Percentiles rank a stretch among this genome's conserved stretches.
Conservation (phyloP, 2,329 filamentous ascomycete species). For the Ceratocystis papillata region DNA sequence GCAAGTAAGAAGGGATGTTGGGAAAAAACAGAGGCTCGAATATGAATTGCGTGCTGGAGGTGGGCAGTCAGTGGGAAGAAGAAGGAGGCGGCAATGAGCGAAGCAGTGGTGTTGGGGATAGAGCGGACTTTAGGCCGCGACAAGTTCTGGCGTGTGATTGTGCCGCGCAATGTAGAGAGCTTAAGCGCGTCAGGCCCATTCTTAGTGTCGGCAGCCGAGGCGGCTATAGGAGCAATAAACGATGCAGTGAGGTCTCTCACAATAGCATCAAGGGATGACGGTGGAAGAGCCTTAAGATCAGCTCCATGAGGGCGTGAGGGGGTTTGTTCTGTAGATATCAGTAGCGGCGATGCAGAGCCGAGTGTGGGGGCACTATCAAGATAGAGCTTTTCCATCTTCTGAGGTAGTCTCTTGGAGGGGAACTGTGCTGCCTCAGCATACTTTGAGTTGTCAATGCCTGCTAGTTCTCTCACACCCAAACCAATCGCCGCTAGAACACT, state of each 20-base stretch:
- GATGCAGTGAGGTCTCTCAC: constrained; percentile 55
- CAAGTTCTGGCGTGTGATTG: constrained; percentile 37
- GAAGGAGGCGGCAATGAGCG: constrained; percentile 62
- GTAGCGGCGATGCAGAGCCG: constrained; percentile 20
- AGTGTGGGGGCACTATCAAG: constrained; percentile 31
- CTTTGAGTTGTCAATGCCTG: constrained; percentile 56
- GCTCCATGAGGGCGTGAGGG: constrained; percentile 29
- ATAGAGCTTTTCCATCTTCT: constrained; percentile 63
- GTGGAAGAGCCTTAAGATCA: constrained; percentile 41
- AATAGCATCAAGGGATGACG: constrained; percentile 56
- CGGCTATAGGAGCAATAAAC: constrained; percentile 73
- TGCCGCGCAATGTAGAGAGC: constrained; percentile 65
- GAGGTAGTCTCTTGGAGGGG: constrained; percentile 68
- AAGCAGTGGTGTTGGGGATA: constrained; percentile 67
- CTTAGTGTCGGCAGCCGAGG: constrained; percentile 65
- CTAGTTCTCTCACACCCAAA: constrained; percentile 70
- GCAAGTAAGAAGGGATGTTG: constrained; percentile 65
- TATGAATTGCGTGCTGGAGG: constrained; percentile 53
- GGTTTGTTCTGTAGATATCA: background rate
- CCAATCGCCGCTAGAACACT: constrained; percentile 73
- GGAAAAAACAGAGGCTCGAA: constrained; percentile 46
- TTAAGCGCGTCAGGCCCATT: constrained; percentile 78
- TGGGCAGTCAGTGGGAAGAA: constrained; percentile 79
- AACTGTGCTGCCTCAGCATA: constrained; percentile 48
- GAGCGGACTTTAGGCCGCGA: constrained; percentile 40